Evolutionary conservation across 306 rosid genomes (phyloP).

Genomic region (Glycyrrhiza uralensis): DNA sequence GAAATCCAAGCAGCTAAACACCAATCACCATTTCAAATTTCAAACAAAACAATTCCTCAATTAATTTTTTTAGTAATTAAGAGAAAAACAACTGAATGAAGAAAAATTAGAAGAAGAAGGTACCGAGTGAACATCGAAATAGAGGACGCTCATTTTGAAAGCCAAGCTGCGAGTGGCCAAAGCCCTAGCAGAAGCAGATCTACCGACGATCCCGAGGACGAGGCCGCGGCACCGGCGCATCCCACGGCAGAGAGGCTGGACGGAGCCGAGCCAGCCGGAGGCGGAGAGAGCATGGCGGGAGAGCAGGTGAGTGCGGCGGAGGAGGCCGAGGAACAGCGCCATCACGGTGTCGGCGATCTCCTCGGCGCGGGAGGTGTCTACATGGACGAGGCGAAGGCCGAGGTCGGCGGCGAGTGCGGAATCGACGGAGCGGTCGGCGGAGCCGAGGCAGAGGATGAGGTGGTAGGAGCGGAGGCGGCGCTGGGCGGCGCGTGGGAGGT

Average conservation of each 20-base stretch:
- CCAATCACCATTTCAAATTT: not conserved
- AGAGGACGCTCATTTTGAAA: slow-evolving; percentile 90
- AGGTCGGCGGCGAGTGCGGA: slow-evolving; percentile 87
- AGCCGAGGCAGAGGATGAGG: slow-evolving; percentile 92
- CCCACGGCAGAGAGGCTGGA: slow-evolving; percentile 95
- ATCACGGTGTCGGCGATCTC: slow-evolving; percentile 96
- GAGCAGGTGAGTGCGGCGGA: slow-evolving; percentile 89
- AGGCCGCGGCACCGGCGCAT: slow-evolving; percentile 97
- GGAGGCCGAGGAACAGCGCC: slow-evolving; percentile 93
- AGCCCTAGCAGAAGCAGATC: slow-evolving; percentile 91
- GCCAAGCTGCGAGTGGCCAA: slow-evolving; percentile 95
- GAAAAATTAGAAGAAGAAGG: slow-evolving; percentile 6
- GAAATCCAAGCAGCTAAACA: not conserved
- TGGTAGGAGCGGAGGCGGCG: slow-evolving; percentile 93
- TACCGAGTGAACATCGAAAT: slow-evolving; percentile 78
- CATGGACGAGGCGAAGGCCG: slow-evolving; percentile 85
- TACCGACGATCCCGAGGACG: slow-evolving; percentile 87
- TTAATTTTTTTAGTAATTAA: not conserved
- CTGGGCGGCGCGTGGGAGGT: slow-evolving; percentile 97
- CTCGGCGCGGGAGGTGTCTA: slow-evolving; percentile 87
- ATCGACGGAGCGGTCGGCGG: slow-evolving; percentile 81
- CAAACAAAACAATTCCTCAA: not conserved
- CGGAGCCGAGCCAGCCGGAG: slow-evolving; percentile 97
- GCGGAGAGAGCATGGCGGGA: slow-evolving; percentile 90
- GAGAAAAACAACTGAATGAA: not conserved